Conservation (phyloP, 176 grass and related monocot genomes). For the Neostapfia colusana region DNA sequence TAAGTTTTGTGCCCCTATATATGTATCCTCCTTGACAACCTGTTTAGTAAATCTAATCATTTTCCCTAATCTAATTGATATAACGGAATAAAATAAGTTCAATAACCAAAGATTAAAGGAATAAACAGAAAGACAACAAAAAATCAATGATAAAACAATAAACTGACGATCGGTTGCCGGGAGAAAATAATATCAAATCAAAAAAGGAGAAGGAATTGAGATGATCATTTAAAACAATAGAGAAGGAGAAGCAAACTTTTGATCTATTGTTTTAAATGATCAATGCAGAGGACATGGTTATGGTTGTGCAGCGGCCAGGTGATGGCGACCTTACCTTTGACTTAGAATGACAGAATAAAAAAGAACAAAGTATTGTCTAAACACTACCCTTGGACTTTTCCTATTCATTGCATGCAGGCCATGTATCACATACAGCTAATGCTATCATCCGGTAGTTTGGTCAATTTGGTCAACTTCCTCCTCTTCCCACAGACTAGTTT, state of each 20-base stretch:
- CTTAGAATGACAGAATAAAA: not conserved
- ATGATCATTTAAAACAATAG: no score
- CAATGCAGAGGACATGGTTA: constrained; percentile 1
- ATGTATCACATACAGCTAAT: not conserved
- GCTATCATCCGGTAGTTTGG: not conserved
- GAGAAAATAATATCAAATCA: not conserved
- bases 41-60: no score
- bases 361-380: not conserved
- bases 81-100: constrained; percentile 22
- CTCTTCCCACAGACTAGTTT: not conserved
- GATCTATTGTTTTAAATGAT: not conserved
- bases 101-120: constrained; percentile 23
- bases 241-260: not conserved
- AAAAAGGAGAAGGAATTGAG: not conserved
- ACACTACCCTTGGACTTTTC: not conserved
- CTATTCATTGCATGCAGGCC: not conserved
- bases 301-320: not conserved
- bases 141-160: not conserved
- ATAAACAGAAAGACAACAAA: not conserved
- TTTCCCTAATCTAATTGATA: no score
- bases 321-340: not conserved
- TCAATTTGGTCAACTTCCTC: not conserved
- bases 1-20: no score
- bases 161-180: not conserved
- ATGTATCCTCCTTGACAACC: no score